Conservation (phyloP, 352 stramenopile species). For the Phytopythium aichiense region DNA sequence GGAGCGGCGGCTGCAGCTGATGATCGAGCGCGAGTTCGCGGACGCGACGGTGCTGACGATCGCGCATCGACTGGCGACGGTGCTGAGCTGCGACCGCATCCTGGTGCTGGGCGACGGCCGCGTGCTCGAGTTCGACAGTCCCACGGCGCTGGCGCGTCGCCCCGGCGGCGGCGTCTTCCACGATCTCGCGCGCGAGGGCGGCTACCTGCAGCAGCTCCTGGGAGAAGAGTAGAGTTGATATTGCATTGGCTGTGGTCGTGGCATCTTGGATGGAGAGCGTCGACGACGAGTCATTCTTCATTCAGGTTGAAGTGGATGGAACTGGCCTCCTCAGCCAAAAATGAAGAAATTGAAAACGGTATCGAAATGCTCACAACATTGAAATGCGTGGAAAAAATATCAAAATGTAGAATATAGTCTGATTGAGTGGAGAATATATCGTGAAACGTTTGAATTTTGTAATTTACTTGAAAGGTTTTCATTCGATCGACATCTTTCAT, state of each 20-base stretch:
- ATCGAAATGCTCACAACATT: no score
- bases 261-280: no score
- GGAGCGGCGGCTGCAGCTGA: constrained; percentile 59
- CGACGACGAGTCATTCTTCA: not conserved
- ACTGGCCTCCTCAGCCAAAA: no score
- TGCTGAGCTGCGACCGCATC: constrained; percentile 86
- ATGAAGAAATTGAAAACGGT: no score
- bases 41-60: constrained; percentile 92
- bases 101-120: constrained; percentile 84
- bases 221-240: not conserved
- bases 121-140: constrained; percentile 84
- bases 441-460: no score
- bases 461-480: no score
- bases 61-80: constrained; percentile 88
- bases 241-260: not conserved
- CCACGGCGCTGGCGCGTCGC: constrained; percentile 19
- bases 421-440: no score
- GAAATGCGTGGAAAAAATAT: no score
- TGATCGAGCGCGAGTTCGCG: constrained; percentile 83
- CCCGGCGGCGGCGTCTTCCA: constrained; percentile 11
- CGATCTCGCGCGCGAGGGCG: constrained; percentile 16
- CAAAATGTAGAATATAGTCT: no score
- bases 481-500: no score
- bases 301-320: not conserved
- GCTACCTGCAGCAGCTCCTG: constrained; percentile 13